A percentile compares a stretch with the other conserved stretches of the same genome.
These are phyloP conservation scores for Lathyrus sativus DNA, from an alignment of 306 rosid genomes.

Conservation along the genomic window DNA sequence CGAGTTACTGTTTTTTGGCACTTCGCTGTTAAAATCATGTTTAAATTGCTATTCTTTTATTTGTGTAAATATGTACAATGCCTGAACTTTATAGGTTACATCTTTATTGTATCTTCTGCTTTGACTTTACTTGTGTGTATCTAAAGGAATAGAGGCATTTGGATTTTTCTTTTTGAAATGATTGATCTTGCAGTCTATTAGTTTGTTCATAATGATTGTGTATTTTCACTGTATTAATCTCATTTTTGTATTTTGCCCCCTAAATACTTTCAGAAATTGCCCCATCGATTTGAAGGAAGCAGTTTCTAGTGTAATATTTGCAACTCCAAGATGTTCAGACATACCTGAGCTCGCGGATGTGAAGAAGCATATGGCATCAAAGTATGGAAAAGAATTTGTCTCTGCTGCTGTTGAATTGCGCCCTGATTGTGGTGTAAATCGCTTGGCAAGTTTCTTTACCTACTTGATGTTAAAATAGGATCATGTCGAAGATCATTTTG, in stretches of 20 bases:
- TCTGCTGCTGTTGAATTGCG: constrained; percentile 82
- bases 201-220: constrained; percentile 24
- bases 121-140: constrained; percentile 23
- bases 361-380: constrained; percentile 70
- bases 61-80: constrained; percentile 1
- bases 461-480: constrained; percentile 27
- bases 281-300: constrained; percentile 97
- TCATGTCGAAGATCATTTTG: constrained; percentile 27
- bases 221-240: constrained; percentile 27
- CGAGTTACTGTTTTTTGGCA: constrained; percentile 2
- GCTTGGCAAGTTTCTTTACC: constrained; percentile 66
- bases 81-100: neutral
- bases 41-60: constrained; percentile 14
- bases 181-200: constrained; percentile 23
- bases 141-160: constrained; percentile 5
- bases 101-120: constrained; percentile 2
- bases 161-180: neutral
- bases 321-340: constrained; percentile 88
- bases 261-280: constrained; percentile 60
- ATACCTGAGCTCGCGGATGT: constrained; percentile 82
- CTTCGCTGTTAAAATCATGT: constrained; percentile 17
- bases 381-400: constrained; percentile 86
- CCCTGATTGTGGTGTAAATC: constrained; percentile 93
- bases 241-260: neutral
- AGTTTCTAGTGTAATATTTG: constrained; percentile 81